phyloP scores from a whole-genome alignment of 306 rosid species.

The Quercus suber region DNA sequence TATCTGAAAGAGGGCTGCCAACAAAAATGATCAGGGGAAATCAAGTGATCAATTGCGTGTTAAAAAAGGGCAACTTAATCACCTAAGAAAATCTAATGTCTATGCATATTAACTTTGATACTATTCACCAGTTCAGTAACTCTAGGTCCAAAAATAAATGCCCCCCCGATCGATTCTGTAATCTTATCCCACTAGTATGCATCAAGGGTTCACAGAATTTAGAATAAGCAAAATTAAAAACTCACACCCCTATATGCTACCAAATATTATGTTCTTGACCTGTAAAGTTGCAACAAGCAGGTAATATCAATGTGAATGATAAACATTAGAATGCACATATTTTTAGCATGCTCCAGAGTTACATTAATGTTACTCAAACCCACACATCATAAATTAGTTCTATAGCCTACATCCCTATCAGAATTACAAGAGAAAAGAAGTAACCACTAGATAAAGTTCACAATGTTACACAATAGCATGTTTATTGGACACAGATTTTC shows the following conservation, averaged over 20 bases:
- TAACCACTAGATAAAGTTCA: neutral
- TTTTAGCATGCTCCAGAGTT: too few species aligned
- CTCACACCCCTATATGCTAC: too few species aligned
- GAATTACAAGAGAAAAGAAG: neutral
- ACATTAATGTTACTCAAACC: too few species aligned
- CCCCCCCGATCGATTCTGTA: neutral
- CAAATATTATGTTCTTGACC: neutral
- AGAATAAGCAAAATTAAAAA: neutral
- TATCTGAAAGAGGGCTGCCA: slow-evolving; percentile 67
- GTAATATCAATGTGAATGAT: neutral
- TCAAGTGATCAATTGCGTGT: neutral
- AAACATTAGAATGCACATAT: too few species aligned
- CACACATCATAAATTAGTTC: neutral
- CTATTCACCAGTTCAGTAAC: neutral
- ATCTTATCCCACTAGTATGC: neutral
- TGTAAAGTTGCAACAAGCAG: neutral
- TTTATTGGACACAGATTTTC: neutral
- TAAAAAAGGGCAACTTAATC: neutral
- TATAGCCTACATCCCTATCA: neutral
- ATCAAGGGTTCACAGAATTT: neutral
- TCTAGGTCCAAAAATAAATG: neutral
- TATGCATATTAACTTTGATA: neutral
- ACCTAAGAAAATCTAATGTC: neutral
- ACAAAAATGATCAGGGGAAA: neutral
- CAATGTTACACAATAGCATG: neutral